Percentiles rank a stretch among this genome's conserved stretches.
Evolutionary conservation across 2,329 filamentous ascomycete species (phyloP).

Genomic region (Colletotrichum plurivorum): DNA sequence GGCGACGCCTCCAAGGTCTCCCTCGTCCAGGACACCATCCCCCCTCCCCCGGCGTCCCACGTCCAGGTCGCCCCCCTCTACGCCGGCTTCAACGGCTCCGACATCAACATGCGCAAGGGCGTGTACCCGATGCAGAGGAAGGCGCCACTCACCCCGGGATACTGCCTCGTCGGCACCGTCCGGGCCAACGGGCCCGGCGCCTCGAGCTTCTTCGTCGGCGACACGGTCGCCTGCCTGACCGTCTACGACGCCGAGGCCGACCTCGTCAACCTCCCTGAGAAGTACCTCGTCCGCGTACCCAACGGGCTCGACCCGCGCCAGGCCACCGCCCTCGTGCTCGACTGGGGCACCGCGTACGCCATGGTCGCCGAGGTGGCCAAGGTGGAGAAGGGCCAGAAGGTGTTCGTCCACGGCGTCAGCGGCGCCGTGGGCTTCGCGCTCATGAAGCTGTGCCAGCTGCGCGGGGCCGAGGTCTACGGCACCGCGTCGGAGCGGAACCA

Average conservation of each 20-base stretch:
- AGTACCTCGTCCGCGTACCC: conserved; percentile 60
- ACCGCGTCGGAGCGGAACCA: conserved; percentile 64
- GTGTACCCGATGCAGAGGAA: conserved; percentile 60
- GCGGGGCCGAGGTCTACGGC: conserved; percentile 63
- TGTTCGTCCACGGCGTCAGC: conserved; percentile 66
- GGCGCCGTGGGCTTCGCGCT: conserved; percentile 63
- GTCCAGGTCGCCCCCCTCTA: conserved; percentile 64
- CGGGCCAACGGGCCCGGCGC: conserved; percentile 53
- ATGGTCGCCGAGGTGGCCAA: conserved; percentile 55
- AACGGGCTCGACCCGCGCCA: conserved; percentile 56
- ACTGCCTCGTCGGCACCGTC: conserved; percentile 62
- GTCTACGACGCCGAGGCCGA: conserved; percentile 60
- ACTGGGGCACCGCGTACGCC: conserved; percentile 61
- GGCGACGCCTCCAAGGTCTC: conserved; percentile 56
- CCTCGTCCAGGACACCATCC: conserved; percentile 51
- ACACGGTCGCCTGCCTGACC: conserved; percentile 53
- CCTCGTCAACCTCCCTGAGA: conserved; percentile 61
- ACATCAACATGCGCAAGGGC: conserved; percentile 65
- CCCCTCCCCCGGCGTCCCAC: conserved; percentile 57
- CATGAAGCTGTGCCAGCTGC: conserved; percentile 56
- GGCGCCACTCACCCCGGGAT: conserved; percentile 64
- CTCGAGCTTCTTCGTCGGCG: conserved; percentile 49
- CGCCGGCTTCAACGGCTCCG: conserved; percentile 61
- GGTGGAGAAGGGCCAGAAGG: conserved; percentile 58
- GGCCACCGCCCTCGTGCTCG: conserved; percentile 57